Evolutionary conservation across 1,139 yeast genomes (phyloP), one percentile per base, ranked within the genome.

Genomic region (Suhomyces guaymorum): DNA sequence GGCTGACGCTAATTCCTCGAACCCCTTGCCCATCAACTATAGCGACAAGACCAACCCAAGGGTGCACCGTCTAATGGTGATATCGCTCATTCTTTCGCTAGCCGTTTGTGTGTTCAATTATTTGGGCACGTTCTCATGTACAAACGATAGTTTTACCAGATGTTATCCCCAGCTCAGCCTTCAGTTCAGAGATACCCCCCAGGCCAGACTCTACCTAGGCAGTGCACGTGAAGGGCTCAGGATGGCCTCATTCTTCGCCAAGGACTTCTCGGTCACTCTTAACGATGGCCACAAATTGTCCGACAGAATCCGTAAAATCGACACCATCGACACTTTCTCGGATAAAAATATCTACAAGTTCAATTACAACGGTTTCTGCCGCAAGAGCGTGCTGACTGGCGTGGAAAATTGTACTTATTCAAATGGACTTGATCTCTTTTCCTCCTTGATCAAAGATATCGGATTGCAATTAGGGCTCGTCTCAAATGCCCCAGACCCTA

Each of bases 231-330:
- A 76, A 40, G 74, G 77, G 12, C 55, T 79, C 32, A 69, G 67
- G 43, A 63, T 78, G 43, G 52, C 78, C 9, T 72, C 84, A 0
- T 78, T 73, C 46, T 57, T 80, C 38, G 81, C 83, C 0, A 66
- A 70, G 27, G 85, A 80, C 47, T 66, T 78, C 31, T 65, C 65
- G 31, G 51, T 57, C 11, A 24, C 24, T 60, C 29, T 55, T 54
- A 42, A 39, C 39, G 51, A 49, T 35, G 51, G 51, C 15, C 55
- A 54, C 21, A 52, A 20, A 31, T 42, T 24, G 17, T 38, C 40
- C n/a, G 45, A 44, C 20, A 47, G 50, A 13, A 37, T 48, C 24
- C 36, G 41, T 28, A 49, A 50, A 32, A 37, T 58, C 28, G 54
- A 57, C 38, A 48, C 57, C 3, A 65, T 77, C 29, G 77, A 73